Evolutionary conservation across 352 stramenopile genomes (phyloP), one percentile per base, ranked within the genome.

Genomic region (Globisporangium orthogonon): DNA sequence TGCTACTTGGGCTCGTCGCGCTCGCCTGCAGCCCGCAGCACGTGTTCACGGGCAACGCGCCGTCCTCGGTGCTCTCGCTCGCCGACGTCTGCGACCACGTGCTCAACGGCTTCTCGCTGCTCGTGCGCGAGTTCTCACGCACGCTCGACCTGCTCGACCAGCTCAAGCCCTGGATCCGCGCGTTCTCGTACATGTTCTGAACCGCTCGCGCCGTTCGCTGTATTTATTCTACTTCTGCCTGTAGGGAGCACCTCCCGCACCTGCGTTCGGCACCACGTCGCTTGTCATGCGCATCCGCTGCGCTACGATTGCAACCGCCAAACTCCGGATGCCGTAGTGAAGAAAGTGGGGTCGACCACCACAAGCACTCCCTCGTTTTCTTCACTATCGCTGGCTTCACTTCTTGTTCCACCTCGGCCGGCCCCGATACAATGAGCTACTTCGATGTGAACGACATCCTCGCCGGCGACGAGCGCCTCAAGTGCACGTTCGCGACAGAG

Each of bases 401-500:
- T 23, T 23, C 23, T 23, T 23, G 23, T 23, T 23, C 23, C 23
- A 23, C 23, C 23, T 23, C 23, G 23, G 23, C 23, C 23, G 23
- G 23, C 23, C 23, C 23, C 23, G 23, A 23, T 23, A 14, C 10
- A 13, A 43, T 43, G 37, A 58, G 30, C 56, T 92, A 90, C 65
- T 73, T 88, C 52, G 72, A 88, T 65, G 72, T 92, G 23, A 79
- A 88, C 62, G 77, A 83, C 60, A 82, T 94, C 55, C 67, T 94
- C 51, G 80, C 78, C 18, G 82, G 76, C 49, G 84, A 94, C 59
- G 84, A 94, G 76, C 79, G 82, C 45, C 50, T 94, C 58, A 86
- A 86, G 51, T 91, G 82, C 69, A 83, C 62, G 37, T 91, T 94
- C 66, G 50, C 70, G 63, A 85, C 75, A 2, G 74, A 89, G 49